phyloP scores from a whole-genome alignment of 2,329 filamentous ascomycete species.

The Cladosporium colombiae region DNA sequence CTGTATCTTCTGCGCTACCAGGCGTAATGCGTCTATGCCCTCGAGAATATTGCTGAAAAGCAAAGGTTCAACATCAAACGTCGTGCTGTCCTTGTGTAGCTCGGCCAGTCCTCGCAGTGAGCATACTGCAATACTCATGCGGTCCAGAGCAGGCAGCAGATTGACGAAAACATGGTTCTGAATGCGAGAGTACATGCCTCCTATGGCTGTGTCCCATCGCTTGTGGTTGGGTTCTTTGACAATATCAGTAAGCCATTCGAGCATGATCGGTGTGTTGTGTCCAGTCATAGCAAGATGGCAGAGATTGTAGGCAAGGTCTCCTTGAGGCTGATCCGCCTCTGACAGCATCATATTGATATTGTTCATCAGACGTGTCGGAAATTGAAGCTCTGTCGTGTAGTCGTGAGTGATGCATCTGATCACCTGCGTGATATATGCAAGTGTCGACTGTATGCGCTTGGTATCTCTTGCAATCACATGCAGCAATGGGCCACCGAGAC shows the following conservation, averaged over 20 bases:
- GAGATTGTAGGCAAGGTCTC: constrained; percentile 71
- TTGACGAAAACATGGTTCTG: constrained; percentile 81
- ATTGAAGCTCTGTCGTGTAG: constrained; percentile 78
- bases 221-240: constrained; percentile 60
- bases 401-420: constrained; percentile 77
- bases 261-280: constrained; percentile 71
- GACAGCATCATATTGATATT: constrained; percentile 43
- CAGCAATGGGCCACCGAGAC: constrained; percentile 60
- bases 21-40: constrained; percentile 70
- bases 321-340: constrained; percentile 41
- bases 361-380: constrained; percentile 75
- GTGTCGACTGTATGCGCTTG: constrained; percentile 77
- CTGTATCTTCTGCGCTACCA: constrained; percentile 74
- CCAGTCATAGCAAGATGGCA: constrained; percentile 86
- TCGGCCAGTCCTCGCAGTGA: constrained; percentile 80
- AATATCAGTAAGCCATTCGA: constrained; percentile 70
- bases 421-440: constrained; percentile 81
- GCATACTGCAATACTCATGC: constrained; percentile 77
- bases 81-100: constrained; percentile 69
- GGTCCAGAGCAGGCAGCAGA: constrained; percentile 82
- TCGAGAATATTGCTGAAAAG: constrained; percentile 57
- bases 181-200: constrained; percentile 74
- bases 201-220: constrained; percentile 88
- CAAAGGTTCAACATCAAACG: constrained; percentile 53
- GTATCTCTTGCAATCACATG: constrained; percentile 83